Evolutionary conservation across 129 eudicot genomes (phyloP).

Genomic region (sunflower (Helianthus annuus)): HanXRQr2.0-SUNRISE NC_035441.2:142855379-142855878

Average conservation of each 20-base stretch:
- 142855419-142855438: constrained; percentile 15
- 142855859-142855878: no score
- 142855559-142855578: neutral
- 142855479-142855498: constrained; percentile 16
- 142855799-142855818: no score
- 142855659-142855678: no score
- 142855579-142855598: neutral
- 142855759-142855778: no score
- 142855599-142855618: neutral
- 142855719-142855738: no score
- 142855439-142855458: constrained; percentile 20
- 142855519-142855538: constrained; percentile 27
- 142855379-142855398: constrained; percentile 27
- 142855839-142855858: no score
- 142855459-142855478: constrained; percentile 28
- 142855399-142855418: constrained; percentile 30
- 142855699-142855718: no score
- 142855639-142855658: no score
- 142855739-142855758: no score
- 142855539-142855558: neutral
- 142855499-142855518: constrained; percentile 37
- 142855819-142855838: no score
- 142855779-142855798: no score
- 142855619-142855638: neutral
- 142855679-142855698: no score